Evolutionary conservation across 2,329 filamentous ascomycete genomes (phyloP), one percentile per base, ranked within the genome.

Genomic region (Ceratocystis destructans): DNA sequence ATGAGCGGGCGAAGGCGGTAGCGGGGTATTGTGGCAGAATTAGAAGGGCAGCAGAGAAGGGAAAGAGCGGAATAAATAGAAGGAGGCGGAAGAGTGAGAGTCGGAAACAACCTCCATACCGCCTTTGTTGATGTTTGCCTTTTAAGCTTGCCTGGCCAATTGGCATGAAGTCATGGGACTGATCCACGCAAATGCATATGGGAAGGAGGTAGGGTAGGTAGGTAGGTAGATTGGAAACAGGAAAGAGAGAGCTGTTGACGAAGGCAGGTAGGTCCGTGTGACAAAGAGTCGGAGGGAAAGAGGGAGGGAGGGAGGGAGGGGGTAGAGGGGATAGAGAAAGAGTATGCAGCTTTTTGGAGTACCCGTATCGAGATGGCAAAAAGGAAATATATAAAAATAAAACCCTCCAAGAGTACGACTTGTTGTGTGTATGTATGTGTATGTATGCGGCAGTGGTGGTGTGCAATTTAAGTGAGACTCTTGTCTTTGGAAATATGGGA

Each of bases 231-330:
- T 12, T 12, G 37, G 4, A 41, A 41, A 41, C 37, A 41, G 37
- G 37, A 41, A 41, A 41, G 37, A 41, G 37, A 41, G 37, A 41
- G 37, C 2, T 50, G 41, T 37, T 25, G 55, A 66, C 20, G 25
- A 22, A 50, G 44, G 44, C 37, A 64, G 20, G 20, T 33, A 64
- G 20, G 20, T 33, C n/a, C 41, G 25, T 37, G 20, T 10, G 20
- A 72, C 68, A 73, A 71, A 69, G 68, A 10, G 46, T 50, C 22
- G 66, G 69, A 70, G 66, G 68, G 65, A 69, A 71, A 69, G 66
- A 72, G 22, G 22, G 22, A 25, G 22, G 70, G 66, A 69, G 69
- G 69, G 70, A 68, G 68, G 72, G 53, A 66, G 67, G 70, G 69
- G 68, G 72, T 55, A 66, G 67, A 70, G 70, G 69, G 22, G 22